phyloP scores from a whole-genome alignment of 2,329 filamentous ascomycete genomes.

The Leptographium radiaticola region DNA sequence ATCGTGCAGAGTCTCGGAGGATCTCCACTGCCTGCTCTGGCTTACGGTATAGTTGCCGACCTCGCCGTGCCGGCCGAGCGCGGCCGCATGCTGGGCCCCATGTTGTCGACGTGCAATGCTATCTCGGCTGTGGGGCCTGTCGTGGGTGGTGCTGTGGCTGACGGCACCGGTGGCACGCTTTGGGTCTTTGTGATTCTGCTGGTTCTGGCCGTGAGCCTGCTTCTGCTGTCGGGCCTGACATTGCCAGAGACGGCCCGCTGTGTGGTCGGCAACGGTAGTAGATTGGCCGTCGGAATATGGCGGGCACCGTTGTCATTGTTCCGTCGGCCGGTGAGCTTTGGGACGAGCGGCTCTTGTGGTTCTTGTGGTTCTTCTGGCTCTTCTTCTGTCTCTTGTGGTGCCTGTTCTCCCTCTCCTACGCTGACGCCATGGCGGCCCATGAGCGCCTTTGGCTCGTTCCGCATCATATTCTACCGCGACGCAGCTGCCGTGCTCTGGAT shows the following conservation, averaged over 20 bases:
- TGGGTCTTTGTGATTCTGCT: background rate
- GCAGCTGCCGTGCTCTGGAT: background rate
- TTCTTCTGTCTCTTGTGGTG: too few relatives aligned
- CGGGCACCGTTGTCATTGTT: too few relatives aligned
- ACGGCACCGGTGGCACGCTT: background rate
- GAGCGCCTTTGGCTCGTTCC: background rate
- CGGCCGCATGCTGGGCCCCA: slow-evolving; percentile 12
- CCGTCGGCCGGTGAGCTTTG: background rate
- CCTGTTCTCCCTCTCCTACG: too few relatives aligned
- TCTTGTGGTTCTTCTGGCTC: too few relatives aligned
- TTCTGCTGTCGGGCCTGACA: background rate
- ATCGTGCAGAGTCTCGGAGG: slow-evolving; percentile 34
- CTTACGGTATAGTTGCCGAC: slow-evolving; percentile 23
- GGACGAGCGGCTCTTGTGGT: background rate
- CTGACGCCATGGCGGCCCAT: too few relatives aligned
- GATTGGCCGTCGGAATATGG: background rate
- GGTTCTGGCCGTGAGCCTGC: background rate
- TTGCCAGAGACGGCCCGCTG: background rate
- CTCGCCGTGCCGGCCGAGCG: slow-evolving; percentile 17
- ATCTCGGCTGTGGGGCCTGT: slow-evolving; percentile 17
- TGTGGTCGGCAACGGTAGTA: background rate
- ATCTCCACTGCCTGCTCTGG: slow-evolving; percentile 33
- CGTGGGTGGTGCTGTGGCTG: slow-evolving; percentile 15
- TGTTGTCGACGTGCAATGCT: slow-evolving; percentile 3
- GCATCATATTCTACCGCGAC: background rate